Conservation (phyloP, 148 eudicot genomes). For the Limonium bicolor region DNA sequence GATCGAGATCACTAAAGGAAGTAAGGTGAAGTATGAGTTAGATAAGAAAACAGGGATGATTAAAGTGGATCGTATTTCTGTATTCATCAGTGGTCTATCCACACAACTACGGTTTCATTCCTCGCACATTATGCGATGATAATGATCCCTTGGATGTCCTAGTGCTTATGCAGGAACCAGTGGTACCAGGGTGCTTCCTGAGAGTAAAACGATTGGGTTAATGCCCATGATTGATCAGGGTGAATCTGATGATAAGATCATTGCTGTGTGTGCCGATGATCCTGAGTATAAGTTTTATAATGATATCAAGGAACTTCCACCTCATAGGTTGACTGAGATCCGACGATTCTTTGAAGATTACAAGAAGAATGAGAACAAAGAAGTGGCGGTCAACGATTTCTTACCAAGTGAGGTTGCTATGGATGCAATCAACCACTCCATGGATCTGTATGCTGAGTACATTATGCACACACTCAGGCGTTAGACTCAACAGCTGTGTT, state of each 20-base stretch:
- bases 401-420: not conserved
- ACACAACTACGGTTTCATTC: constrained; percentile 49
- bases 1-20: constrained; percentile 47
- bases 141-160: constrained; percentile 40
- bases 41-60: constrained; percentile 66
- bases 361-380: constrained; percentile 11
- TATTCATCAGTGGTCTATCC: constrained; percentile 53
- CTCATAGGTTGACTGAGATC: constrained; percentile 20
- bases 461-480: not conserved
- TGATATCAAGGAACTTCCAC: constrained; percentile 17
- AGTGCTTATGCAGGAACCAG: constrained; percentile 41
- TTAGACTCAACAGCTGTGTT: not conserved
- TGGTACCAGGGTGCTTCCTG: constrained; percentile 37
- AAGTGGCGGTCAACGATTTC: constrained; percentile 8
- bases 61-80: constrained; percentile 47
- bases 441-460: constrained; percentile 7
- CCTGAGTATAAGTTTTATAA: constrained; percentile 15
- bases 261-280: constrained; percentile 20
- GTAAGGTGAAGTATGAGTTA: constrained; percentile 63
- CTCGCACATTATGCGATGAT: constrained; percentile 43
- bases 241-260: constrained; percentile 17
- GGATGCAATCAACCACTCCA: constrained; percentile 7
- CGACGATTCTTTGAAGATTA: constrained; percentile 20
- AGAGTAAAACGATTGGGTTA: constrained; percentile 32
- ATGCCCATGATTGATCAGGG: constrained; percentile 51